Conservation (phyloP, 2,329 filamentous ascomycete genomes). For the Paecilomyces dactylethromorphus region DNA sequence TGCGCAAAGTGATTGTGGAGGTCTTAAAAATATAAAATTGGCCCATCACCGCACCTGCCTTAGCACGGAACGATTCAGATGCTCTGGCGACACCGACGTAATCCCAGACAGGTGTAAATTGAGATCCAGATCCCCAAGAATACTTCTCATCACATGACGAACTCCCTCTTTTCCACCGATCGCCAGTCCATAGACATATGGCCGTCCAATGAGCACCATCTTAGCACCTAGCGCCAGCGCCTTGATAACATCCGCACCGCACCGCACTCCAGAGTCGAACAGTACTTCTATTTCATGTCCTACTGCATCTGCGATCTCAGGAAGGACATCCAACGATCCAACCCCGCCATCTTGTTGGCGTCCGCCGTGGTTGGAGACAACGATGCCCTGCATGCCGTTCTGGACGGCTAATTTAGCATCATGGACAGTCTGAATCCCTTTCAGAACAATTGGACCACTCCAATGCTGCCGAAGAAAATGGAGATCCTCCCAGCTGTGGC, state of each 20-base stretch:
- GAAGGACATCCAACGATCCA: neutral
- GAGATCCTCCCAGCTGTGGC: conserved; percentile 50
- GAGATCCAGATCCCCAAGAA: conserved; percentile 21
- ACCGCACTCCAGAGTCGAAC: conserved; percentile 49
- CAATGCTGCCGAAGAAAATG: conserved; percentile 51
- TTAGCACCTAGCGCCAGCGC: conserved; percentile 48
- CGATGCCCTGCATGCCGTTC: conserved; percentile 10
- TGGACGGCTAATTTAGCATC: conserved; percentile 13
- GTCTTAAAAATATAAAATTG: neutral
- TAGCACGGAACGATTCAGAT: conserved; percentile 7
- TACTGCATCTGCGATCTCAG: neutral
- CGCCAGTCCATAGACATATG: conserved; percentile 50
- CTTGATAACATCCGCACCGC: conserved; percentile 54
- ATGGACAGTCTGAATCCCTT: conserved; percentile 11
- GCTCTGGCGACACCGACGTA: conserved; percentile 4
- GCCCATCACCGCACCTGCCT: neutral
- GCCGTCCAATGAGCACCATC: conserved; percentile 44
- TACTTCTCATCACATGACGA: conserved; percentile 35
- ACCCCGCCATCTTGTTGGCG: neutral
- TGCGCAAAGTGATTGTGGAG: neutral
- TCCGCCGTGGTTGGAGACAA: conserved; percentile 2
- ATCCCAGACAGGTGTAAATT: conserved; percentile 12
- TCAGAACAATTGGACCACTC: conserved; percentile 45
- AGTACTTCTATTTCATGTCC: neutral
- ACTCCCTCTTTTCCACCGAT: conserved; percentile 41